These are phyloP conservation scores for Cornus suecica DNA, from an alignment of 148 eudicot genomes.

Conservation along the genomic window DNA sequence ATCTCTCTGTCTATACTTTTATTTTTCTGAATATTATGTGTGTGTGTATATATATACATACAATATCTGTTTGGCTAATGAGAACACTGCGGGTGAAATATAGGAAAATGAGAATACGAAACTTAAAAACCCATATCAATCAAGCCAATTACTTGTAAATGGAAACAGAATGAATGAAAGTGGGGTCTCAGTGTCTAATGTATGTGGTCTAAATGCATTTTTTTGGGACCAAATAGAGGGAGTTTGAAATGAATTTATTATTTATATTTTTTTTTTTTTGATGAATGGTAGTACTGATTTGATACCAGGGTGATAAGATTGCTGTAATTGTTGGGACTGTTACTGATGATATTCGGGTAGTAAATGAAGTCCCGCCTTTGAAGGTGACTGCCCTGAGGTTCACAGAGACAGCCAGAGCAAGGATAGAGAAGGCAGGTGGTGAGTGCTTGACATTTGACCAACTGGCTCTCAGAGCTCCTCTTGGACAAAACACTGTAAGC, in stretches of 20 bases:
- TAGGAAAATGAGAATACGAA: not conserved
- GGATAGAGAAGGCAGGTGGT: conserved; percentile 62
- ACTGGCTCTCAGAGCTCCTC: conserved; percentile 61
- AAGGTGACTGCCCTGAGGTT: conserved; percentile 57
- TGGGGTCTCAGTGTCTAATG: not conserved
- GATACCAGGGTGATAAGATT: conserved; percentile 37
- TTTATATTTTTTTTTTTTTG: not conserved
- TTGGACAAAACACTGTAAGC: conserved; percentile 60
- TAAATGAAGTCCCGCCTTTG: conserved; percentile 49
- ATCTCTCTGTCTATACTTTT: not conserved
- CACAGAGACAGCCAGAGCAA: conserved; percentile 58
- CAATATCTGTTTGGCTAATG: not conserved
- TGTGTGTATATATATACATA: too few relatives aligned
- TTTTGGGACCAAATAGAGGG: not conserved
- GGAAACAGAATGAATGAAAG: too few relatives aligned
- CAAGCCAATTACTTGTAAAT: not conserved
- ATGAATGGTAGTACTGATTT: not conserved
- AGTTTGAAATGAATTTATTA: not conserved
- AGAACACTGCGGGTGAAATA: too few relatives aligned
- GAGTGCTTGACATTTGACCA: conserved; percentile 60
- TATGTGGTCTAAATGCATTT: not conserved
- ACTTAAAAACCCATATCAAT: not conserved
- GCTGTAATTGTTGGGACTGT: conserved; percentile 49
- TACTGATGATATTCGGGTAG: conserved; percentile 45
- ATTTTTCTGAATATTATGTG: not conserved